These are phyloP conservation scores for Coemansia sp. DNA, from an alignment of 192 early-diverging fungal species.

Conservation along the genomic window DNA sequence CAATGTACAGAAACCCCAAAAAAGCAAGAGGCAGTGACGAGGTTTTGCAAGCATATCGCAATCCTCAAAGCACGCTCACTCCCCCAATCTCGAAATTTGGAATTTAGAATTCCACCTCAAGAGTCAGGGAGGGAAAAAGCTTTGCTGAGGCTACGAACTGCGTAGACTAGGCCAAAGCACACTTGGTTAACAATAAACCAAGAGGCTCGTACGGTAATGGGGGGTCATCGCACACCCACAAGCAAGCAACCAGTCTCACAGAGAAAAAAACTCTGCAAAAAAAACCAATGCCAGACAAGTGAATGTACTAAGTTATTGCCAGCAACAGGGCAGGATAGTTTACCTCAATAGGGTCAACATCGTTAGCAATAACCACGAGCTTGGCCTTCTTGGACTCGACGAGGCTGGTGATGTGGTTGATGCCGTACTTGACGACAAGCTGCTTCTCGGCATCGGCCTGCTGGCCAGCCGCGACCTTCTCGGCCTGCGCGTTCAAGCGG, in stretches of 20 bases:
- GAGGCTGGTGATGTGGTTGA: constrained; percentile 99
- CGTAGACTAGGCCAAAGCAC: too few relatives aligned
- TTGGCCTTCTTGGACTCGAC: constrained; percentile 99
- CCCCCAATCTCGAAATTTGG: too few relatives aligned
- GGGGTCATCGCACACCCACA: constrained; percentile 54
- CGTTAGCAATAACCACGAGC: constrained; percentile 98
- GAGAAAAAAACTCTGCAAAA: background rate
- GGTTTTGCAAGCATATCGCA: too few relatives aligned
- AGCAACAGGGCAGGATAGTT: too few relatives aligned
- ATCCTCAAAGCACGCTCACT: too few relatives aligned
- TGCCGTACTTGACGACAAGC: constrained; percentile 96
- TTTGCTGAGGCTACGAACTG: too few relatives aligned
- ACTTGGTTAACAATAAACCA: too few relatives aligned
- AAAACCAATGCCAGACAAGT: background rate
- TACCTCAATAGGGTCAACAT: constrained; percentile 98
- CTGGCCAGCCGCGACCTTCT: constrained; percentile 81
- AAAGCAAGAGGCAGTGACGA: too few relatives aligned
- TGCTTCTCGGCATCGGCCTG: constrained; percentile 95
- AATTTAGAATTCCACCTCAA: too few relatives aligned
- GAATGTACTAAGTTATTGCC: constrained; percentile 24
- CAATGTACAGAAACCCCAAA: too few relatives aligned
- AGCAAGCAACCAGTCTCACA: background rate
- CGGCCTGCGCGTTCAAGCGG: constrained; percentile 86
- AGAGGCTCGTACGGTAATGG: too few relatives aligned
- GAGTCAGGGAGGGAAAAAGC: too few relatives aligned